Evolutionary conservation across 78 protist species (phyloP).

Genomic region (Diacronema lutheri): DNA sequence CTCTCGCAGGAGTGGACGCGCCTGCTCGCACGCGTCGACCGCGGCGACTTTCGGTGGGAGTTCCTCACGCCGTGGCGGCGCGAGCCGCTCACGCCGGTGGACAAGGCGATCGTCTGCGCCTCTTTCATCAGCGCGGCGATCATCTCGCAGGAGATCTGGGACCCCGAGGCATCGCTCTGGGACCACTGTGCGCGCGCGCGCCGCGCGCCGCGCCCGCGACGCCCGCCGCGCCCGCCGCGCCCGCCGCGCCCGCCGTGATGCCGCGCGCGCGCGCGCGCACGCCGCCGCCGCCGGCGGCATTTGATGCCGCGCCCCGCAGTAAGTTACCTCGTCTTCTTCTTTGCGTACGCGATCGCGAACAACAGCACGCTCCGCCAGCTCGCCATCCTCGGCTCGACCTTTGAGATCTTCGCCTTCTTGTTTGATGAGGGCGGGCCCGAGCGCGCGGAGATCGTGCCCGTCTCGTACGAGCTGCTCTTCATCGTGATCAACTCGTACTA

Average conservation of each 20-base stretch:
- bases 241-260: no score
- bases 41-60: conserved; percentile 21
- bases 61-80: neutral
- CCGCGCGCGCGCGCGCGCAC: no score
- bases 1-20: no score
- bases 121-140: neutral
- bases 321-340: neutral
- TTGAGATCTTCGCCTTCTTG: neutral
- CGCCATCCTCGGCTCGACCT: neutral
- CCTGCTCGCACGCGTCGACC: neutral
- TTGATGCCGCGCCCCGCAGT: no score
- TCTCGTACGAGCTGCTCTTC: neutral
- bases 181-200: neutral
- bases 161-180: neutral
- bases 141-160: neutral
- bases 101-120: neutral
- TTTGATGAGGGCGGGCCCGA: neutral
- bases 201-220: no score
- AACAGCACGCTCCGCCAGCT: neutral
- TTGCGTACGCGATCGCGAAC: conserved; percentile 3
- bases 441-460: neutral
- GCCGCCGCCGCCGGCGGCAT: no score
- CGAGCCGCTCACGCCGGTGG: neutral
- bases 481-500: neutral
- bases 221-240: no score